Conservation (phyloP, 352 stramenopile genomes). For the Pythium aquatile region DNA sequence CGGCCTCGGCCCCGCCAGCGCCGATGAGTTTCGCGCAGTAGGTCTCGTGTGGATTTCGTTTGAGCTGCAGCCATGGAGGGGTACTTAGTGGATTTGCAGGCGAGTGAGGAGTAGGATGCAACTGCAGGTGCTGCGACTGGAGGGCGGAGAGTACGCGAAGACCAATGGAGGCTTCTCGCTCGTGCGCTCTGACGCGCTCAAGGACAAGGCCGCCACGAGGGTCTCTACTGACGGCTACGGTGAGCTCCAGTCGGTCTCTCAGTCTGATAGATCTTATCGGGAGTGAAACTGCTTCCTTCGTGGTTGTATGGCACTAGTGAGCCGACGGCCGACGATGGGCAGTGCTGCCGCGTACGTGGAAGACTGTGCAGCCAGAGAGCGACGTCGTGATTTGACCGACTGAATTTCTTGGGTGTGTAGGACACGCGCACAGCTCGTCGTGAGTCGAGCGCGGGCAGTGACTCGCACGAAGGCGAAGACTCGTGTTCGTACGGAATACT, state of each 20-base stretch:
- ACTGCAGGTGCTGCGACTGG: slow-evolving; percentile 49
- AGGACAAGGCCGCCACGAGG: slow-evolving; percentile 12
- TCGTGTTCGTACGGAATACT: slow-evolving; percentile 67
- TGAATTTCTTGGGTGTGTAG: slow-evolving; percentile 7
- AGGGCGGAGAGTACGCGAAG: slow-evolving; percentile 77
- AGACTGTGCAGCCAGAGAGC: not conserved
- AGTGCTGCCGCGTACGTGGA: slow-evolving; percentile 1
- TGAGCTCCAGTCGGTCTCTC: not conserved
- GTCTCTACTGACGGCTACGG: not conserved
- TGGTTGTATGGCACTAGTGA: not conserved
- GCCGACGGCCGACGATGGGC: not conserved
- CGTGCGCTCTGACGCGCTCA: slow-evolving; percentile 54
- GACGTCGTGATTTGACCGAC: not conserved
- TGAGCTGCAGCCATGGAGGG: not conserved
- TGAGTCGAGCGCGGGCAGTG: slow-evolving; percentile 47
- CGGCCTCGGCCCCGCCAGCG: slow-evolving; percentile 1
- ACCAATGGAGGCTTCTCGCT: slow-evolving; percentile 71
- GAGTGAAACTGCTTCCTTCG: too few relatives aligned
- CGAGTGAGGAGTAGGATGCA: slow-evolving; percentile 43
- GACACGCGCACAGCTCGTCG: slow-evolving; percentile 47
- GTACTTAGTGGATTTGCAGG: slow-evolving; percentile 14
- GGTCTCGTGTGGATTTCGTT: not conserved
- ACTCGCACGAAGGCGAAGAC: slow-evolving; percentile 36
- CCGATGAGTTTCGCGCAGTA: slow-evolving; percentile 20
- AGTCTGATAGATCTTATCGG: too few relatives aligned